These are phyloP conservation scores for Sisymbrium irio DNA, from an alignment of 345 rosid genomes.

Conservation along the genomic window DNA sequence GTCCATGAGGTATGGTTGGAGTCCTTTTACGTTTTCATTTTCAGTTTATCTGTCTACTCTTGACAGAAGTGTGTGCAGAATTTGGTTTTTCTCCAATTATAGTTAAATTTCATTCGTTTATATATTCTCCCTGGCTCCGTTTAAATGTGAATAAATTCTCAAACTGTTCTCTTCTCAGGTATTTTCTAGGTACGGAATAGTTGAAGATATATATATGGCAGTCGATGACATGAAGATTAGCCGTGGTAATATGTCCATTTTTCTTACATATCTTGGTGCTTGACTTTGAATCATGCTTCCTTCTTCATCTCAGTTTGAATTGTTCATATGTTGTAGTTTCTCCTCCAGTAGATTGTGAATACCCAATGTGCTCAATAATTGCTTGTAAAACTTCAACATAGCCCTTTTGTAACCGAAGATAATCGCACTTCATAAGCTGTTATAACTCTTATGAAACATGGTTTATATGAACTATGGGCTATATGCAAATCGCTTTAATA, in stretches of 20 bases:
- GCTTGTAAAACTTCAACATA: slow-evolving; percentile 4
- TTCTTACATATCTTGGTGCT: slow-evolving; percentile 4
- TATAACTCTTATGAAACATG: background rate
- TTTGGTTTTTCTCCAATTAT: background rate
- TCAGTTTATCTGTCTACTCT: background rate
- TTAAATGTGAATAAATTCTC: background rate
- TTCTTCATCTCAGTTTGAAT: background rate
- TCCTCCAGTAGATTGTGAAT: background rate
- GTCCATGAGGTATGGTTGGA: slow-evolving; percentile 59
- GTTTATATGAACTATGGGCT: background rate
- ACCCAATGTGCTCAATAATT: background rate
- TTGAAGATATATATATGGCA: slow-evolving; percentile 71
- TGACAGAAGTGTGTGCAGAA: background rate
- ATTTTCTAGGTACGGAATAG: slow-evolving; percentile 62
- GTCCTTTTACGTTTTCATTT: background rate
- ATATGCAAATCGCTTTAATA: background rate
- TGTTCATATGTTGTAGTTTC: background rate
- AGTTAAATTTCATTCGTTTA: slow-evolving; percentile 1
- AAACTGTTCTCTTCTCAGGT: slow-evolving; percentile 45
- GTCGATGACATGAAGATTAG: slow-evolving; percentile 63
- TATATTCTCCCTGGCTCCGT: slow-evolving; percentile 11
- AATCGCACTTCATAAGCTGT: background rate
- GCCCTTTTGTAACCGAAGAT: background rate
- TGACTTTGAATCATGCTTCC: background rate
- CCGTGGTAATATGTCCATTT: slow-evolving; percentile 51